Conservation (phyloP, 805 yeast genomes). For the Zygosaccharomyces lentus region DNA sequence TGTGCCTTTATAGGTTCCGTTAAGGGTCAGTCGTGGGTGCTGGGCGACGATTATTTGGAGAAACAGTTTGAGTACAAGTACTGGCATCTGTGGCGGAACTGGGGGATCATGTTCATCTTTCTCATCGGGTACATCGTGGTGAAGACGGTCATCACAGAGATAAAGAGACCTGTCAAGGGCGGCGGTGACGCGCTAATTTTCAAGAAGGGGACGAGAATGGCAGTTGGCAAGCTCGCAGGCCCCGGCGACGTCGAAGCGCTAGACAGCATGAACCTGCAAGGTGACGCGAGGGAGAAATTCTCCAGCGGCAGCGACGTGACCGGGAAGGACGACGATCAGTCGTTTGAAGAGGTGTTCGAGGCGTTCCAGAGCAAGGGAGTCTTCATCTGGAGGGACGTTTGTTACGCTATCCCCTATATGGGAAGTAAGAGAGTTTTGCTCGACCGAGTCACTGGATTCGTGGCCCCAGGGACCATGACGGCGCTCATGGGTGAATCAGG, state of each 20-base stretch:
- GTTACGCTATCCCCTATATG: conserved; percentile 35
- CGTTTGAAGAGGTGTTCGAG: conserved; percentile 16
- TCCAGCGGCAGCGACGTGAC: conserved; percentile 12
- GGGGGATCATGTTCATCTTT: conserved; percentile 59
- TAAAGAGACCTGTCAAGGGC: conserved; percentile 25
- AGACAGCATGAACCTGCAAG: conserved; percentile 14
- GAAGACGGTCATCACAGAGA: conserved; percentile 24
- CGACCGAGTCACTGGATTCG: conserved; percentile 43
- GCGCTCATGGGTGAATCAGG: conserved; percentile 65
- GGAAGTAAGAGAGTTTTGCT: conserved; percentile 49
- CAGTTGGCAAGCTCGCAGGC: neutral
- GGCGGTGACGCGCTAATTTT: conserved; percentile 43
- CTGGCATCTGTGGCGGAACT: conserved; percentile 73
- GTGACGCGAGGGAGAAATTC: conserved; percentile 16
- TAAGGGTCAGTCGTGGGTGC: conserved; percentile 49
- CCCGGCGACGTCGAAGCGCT: conserved; percentile 20
- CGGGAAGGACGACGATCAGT: neutral
- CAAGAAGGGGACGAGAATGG: conserved; percentile 46
- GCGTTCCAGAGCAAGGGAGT: conserved; percentile 31
- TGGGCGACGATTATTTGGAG: conserved; percentile 55
- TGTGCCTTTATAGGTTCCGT: conserved; percentile 61
- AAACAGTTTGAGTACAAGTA: conserved; percentile 48
- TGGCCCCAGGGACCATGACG: conserved; percentile 53
- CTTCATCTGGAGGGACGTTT: conserved; percentile 34
- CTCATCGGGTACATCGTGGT: conserved; percentile 20